Conservation (phyloP, 106 monocot genomes). For the Vanilla planifolia region DNA sequence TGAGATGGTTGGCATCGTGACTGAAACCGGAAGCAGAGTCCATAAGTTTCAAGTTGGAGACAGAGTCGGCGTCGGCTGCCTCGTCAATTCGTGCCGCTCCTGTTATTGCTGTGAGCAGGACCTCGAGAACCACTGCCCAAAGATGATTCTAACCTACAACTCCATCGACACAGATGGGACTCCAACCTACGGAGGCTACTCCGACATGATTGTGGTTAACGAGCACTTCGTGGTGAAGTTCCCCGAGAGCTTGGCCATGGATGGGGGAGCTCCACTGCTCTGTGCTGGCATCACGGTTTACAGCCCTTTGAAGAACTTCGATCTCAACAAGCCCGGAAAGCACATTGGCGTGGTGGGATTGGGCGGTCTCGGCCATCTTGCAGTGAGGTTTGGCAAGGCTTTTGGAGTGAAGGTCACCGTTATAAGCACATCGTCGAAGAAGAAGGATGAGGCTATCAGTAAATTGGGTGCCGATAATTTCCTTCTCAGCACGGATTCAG, state of each 20-base stretch:
- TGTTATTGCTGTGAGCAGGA: slow-evolving; percentile 38
- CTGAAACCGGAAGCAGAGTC: slow-evolving; percentile 48
- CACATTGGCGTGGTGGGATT: slow-evolving; percentile 69
- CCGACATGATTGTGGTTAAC: slow-evolving; percentile 44
- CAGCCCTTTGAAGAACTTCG: slow-evolving; percentile 57
- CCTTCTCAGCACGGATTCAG: slow-evolving; percentile 41
- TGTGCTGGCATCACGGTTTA: slow-evolving; percentile 80
- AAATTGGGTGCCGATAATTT: slow-evolving; percentile 57
- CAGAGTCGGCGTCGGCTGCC: slow-evolving; percentile 61
- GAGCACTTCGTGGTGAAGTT: slow-evolving; percentile 44
- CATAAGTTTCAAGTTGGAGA: slow-evolving; percentile 53
- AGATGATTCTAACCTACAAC: slow-evolving; percentile 31
- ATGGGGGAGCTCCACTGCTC: slow-evolving; percentile 59
- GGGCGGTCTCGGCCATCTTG: slow-evolving; percentile 75
- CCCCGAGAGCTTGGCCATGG: slow-evolving; percentile 52
- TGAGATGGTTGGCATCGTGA: slow-evolving; percentile 61
- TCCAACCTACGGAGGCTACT: slow-evolving; percentile 58
- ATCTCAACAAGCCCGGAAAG: slow-evolving; percentile 47
- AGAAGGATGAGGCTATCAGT: slow-evolving; percentile 56
- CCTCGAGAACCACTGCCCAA: slow-evolving; percentile 59
- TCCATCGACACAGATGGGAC: slow-evolving; percentile 33
- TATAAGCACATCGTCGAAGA: slow-evolving; percentile 46
- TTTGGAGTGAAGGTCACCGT: slow-evolving; percentile 83
- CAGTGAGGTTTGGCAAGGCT: slow-evolving; percentile 70
- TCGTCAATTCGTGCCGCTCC: slow-evolving; percentile 53